Evolutionary conservation across 495 filamentous ascomycete genomes (phyloP), one percentile per base, ranked within the genome.

Genomic region (Penicillium canariense): DNA sequence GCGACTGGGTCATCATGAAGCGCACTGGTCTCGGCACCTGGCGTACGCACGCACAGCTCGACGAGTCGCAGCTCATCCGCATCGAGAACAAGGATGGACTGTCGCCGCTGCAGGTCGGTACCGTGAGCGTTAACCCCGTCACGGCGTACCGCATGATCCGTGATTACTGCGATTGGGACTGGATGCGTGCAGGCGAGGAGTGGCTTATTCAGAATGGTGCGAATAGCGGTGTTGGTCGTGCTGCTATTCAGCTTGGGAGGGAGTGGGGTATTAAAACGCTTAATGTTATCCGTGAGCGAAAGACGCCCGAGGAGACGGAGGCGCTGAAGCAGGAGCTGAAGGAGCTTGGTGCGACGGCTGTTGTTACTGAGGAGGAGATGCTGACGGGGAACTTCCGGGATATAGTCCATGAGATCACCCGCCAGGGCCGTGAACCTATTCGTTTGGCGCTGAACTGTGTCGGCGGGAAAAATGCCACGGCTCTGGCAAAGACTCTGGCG

Each of bases 151-250:
- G 91, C 25, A 93, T 97, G 89, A 78, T 98, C 54, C 84, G 82
- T 53, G 91, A 95, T 67, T 96, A 91, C 65, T 86, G 83, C 36
- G 69, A 80, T 7, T 71, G 84, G 72, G 73, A 78, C 50, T 74
- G 70, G 68, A 63, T 81, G 69, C 74, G 75, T 3, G 56, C 67
- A 23, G 74, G 74, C 0, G 68, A 81, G 62, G 83, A 86, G 47
- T 98, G 95, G 95, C 87, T 96, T 55, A 77, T 97, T 32, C 95
- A 98, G 76, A 98, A 98, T 62, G 95, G 94, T 2, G 94, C 94
- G 8, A 98, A 98, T 65, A 86, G 81, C 46, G 95, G 91, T 1
- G 94, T 97, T 20, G 94, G 94, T 5, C 72, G 94, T 28, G 87
- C 90, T 8, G 92, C 88, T 15, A 90, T 96, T 49, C 94, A 98